Conservation (phyloP, 2,329 filamentous ascomycete genomes). For the Trichoderma gracile region DNA sequence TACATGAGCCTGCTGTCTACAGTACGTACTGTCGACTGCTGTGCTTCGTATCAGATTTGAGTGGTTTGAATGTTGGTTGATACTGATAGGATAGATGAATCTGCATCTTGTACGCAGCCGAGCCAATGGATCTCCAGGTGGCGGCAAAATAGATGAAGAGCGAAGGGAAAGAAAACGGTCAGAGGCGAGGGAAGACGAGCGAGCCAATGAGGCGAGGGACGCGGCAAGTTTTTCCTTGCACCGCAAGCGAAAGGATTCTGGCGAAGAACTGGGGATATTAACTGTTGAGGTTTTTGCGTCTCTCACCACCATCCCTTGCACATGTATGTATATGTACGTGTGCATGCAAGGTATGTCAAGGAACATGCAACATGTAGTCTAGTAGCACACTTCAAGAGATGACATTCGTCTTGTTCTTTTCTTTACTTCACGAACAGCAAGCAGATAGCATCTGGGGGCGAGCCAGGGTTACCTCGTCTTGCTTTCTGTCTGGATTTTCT, state of each 20-base stretch:
- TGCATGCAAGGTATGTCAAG: too few relatives aligned
- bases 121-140: neutral
- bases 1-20: slow-evolving; percentile 2
- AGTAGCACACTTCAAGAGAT: too few relatives aligned
- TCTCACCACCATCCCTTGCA: neutral
- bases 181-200: neutral
- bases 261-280: neutral
- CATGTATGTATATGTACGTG: neutral
- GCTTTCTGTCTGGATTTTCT: too few relatives aligned
- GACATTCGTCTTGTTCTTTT: too few relatives aligned
- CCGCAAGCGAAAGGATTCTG: neutral
- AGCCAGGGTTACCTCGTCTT: too few relatives aligned
- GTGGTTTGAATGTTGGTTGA: neutral
- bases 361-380: too few relatives aligned
- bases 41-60: slow-evolving; percentile 12
- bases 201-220: slow-evolving; percentile 5
- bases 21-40: too few relatives aligned
- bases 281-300: neutral
- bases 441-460: too few relatives aligned
- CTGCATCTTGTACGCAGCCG: neutral
- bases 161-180: too few relatives aligned
- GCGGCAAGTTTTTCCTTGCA: neutral
- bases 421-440: too few relatives aligned
- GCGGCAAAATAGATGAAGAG: neutral
- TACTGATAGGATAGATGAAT: slow-evolving; percentile 11